A percentile compares a stretch with the other conserved stretches of the same genome.
Evolutionary conservation across 2,329 filamentous ascomycete genomes (phyloP).

Genomic region (Colletotrichum tofieldiae): DNA sequence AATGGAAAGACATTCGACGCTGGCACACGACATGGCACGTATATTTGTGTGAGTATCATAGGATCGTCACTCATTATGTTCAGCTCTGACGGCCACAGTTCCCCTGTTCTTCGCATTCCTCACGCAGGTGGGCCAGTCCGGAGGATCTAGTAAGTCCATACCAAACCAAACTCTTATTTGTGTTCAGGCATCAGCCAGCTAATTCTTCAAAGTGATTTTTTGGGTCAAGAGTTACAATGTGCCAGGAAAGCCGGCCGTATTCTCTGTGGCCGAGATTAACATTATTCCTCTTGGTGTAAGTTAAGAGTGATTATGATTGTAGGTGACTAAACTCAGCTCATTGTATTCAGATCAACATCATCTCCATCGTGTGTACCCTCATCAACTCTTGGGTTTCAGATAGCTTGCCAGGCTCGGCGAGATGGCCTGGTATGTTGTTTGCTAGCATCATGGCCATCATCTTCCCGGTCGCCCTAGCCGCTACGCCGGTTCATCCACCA

Average conservation of each 20-base stretch:
- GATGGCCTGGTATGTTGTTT: constrained; percentile 50
- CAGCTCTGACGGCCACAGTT: constrained; percentile 34
- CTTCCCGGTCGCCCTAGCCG: constrained; percentile 46
- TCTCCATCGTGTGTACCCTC: constrained; percentile 46
- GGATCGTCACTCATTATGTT: neutral
- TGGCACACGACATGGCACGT: constrained; percentile 51
- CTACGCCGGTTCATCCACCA: constrained; percentile 47
- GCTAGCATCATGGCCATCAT: constrained; percentile 46
- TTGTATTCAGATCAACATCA: constrained; percentile 45
- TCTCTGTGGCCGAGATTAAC: constrained; percentile 48
- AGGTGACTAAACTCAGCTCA: neutral
- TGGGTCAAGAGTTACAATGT: constrained; percentile 50
- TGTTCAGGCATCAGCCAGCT: no score
- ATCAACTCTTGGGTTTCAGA: constrained; percentile 48
- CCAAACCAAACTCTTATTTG: no score
- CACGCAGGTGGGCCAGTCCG: constrained; percentile 45
- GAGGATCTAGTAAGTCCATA: constrained; percentile 45
- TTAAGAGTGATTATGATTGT: neutral
- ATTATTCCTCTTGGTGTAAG: constrained; percentile 49
- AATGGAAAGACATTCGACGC: constrained; percentile 49
- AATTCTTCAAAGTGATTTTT: constrained; percentile 46
- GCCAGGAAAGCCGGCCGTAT: constrained; percentile 42
- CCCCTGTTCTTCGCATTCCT: constrained; percentile 47
- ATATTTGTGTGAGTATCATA: constrained; percentile 45
- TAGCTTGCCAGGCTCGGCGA: constrained; percentile 45